Evolutionary conservation across 2,329 filamentous ascomycete species (phyloP).

Genomic region (Ophiostoma ips): DNA sequence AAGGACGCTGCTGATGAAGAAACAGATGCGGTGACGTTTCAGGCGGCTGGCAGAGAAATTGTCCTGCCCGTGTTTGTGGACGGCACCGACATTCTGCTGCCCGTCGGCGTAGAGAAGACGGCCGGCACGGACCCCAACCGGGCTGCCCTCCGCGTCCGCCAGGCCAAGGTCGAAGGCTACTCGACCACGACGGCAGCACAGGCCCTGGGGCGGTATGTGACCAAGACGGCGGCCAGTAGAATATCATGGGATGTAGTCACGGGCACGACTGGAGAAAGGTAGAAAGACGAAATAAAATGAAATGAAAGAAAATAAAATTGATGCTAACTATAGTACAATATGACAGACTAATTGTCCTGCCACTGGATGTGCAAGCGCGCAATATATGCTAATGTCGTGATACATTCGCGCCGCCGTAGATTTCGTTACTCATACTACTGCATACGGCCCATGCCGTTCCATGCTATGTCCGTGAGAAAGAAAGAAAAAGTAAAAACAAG

Average conservation of each 20-base stretch:
- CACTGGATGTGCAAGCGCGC: conserved; percentile 8
- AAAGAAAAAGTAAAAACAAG: neutral
- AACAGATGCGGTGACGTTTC: conserved; percentile 9
- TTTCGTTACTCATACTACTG: conserved; percentile 1
- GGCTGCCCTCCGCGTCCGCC: neutral
- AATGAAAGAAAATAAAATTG: conserved; percentile 1
- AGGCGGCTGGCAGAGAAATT: conserved; percentile 1
- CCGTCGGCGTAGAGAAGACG: conserved; percentile 9
- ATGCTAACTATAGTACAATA: conserved; percentile 3
- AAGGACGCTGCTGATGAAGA: neutral
- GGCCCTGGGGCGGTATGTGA: neutral
- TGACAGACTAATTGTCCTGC: too few relatives aligned
- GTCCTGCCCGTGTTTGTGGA: conserved; percentile 9
- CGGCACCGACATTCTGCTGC: conserved; percentile 11
- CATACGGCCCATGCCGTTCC: too few relatives aligned
- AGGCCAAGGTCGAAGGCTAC: neutral
- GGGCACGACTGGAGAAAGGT: neutral
- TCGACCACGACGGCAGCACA: neutral
- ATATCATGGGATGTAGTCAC: neutral
- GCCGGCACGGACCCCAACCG: neutral
- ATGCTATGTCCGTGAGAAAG: neutral
- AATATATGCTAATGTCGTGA: conserved; percentile 6
- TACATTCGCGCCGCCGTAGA: conserved; percentile 11
- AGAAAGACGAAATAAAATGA: neutral
- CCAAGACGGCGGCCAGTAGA: neutral